Base-by-base conservation (phyloP, 2,329 filamentous ascomycete species). In the Graphilbum fragrans region DNA sequence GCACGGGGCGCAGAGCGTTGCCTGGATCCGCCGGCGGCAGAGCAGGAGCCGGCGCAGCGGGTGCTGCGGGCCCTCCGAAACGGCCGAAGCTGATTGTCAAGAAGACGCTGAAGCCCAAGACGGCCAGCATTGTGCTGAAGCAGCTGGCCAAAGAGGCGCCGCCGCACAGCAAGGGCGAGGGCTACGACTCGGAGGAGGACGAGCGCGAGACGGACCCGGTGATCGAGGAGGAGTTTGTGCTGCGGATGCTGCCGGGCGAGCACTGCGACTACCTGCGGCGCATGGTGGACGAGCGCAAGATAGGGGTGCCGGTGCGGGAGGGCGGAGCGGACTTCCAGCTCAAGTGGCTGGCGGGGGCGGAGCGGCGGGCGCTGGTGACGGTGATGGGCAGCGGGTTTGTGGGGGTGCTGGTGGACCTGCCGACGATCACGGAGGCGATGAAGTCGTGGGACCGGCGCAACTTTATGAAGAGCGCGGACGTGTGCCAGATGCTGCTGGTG, bases 161-260 rank as follows among this genome's bases (percentile, higher is more conserved):
- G 7, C 66, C 73, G 25, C 74, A 85, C 48, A 78, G 79, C 5
- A 74, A 77, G 1, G 92, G 92, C 39, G 86, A 94, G 42, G 92
- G 90, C 8, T 98, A 96, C 61, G 92, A 98, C 58, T 95, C 88
- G 3, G 92, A 96, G 60, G 86, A 88, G 12, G 92, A 87, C 42
- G 92, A 96, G 55, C 77, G 81, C 14, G 92, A 98, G 59, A 62
- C 67, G 10, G 92, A 98, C 54, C 92, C 92, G 1, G 73, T 82
- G 1, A 85, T 94, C 46, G 90, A 96, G 59, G 83, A 90, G 54
- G 82, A 93, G 49, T 86, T 96, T 50, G 71, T 98, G 9, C 61
- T 98, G 46, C 84, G 92, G 45, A 94, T 95, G 83, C 60, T 79
- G 41, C 85, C 87, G 0, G 88, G 87, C 0, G 77, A 83, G 23